phyloP scores from a whole-genome alignment of 2,329 filamentous ascomycete species.

The Chaetoscypha palmicola region DNA sequence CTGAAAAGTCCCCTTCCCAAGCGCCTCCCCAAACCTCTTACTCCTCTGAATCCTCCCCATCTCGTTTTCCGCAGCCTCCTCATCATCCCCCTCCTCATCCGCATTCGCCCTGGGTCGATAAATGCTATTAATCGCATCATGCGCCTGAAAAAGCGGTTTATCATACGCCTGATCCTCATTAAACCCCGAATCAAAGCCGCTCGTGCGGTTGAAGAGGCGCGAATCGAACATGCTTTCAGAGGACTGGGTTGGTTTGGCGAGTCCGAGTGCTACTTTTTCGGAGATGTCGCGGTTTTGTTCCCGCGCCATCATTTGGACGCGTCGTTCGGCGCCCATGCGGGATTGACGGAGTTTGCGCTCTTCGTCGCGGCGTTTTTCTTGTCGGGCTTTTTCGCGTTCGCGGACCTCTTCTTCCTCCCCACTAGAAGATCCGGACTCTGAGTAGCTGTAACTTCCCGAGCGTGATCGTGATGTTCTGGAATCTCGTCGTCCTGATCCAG shows the following conservation, averaged over 20 bases:
- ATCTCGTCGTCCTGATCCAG: conserved; percentile 40
- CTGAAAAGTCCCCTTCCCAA: conserved; percentile 88
- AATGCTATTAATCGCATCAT: conserved; percentile 90
- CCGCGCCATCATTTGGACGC: conserved; percentile 84
- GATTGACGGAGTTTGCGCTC: conserved; percentile 88
- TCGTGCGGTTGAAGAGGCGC: conserved; percentile 86
- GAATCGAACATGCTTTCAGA: conserved; percentile 97
- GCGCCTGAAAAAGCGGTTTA: conserved; percentile 91
- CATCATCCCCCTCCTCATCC: conserved; percentile 69
- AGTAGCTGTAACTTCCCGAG: conserved; percentile 46
- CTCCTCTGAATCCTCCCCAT: conserved; percentile 84
- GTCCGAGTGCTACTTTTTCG: conserved; percentile 88
- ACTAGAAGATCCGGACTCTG: conserved; percentile 36
- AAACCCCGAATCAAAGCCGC: conserved; percentile 84
- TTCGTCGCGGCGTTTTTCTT: conserved; percentile 72
- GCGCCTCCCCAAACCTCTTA: conserved; percentile 71
- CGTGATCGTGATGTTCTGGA: conserved; percentile 34
- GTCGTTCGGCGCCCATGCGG: conserved; percentile 88
- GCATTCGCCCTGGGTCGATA: conserved; percentile 74
- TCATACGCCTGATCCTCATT: conserved; percentile 98
- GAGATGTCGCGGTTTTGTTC: conserved; percentile 96
- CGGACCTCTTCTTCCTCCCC: conserved; percentile 58
- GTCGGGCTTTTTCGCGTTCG: conserved; percentile 69
- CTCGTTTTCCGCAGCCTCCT: conserved; percentile 71
- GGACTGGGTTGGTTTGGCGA: conserved; percentile 89